Evolutionary conservation across 2,329 filamentous ascomycete genomes (phyloP), one percentile per base, ranked within the genome.

Genomic region (Xenosphaeropsis pyriputrescens): DNA sequence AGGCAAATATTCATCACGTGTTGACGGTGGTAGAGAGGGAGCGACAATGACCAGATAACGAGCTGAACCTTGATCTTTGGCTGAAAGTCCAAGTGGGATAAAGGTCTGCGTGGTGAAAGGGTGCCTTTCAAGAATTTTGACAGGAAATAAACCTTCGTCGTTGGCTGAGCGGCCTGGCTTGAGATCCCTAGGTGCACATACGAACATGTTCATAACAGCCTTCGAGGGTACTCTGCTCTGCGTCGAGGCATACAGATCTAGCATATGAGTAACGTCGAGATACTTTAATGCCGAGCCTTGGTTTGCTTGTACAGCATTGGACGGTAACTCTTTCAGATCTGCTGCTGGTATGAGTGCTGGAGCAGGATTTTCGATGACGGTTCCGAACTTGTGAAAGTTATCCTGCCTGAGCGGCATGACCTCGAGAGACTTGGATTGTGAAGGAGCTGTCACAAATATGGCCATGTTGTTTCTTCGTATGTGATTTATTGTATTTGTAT

Each of bases 91-190:
- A 36, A 95, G 63, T 0, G 91, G 91, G 32, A 84, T 70, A 58
- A 98, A 96, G 0, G 86, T 94, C 62, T 98, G 91, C 2, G 84
- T 84, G 1, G 91, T 96, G 59, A 78, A 96, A 0, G 91, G 89
- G 58, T 98, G 91, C 30, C 91, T 70, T 58, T 98, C 91, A 19
- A 96, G 72, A 40, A 94, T 72, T 15, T 61, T 60, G 38, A 95
- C 69, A 34, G 71, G 64, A 54, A 94, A 83, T 22, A 48, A 41
- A 16, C 41, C 42, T 45, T 39, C 48, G 36, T 15, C 38, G 44
- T 18, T 42, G 40, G 5, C 38, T 31, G 18, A 31, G 40, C 26
- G 32, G 29, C 37, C 34, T n/a, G 54, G 49, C 18, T 65, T 57
- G 22, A 81, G 60, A 29, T 62, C 48, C 29, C 82, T 69, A 8